Conservation (phyloP, 2,329 filamentous ascomycete genomes). For the Sodiomyces alkalinus region DNA sequence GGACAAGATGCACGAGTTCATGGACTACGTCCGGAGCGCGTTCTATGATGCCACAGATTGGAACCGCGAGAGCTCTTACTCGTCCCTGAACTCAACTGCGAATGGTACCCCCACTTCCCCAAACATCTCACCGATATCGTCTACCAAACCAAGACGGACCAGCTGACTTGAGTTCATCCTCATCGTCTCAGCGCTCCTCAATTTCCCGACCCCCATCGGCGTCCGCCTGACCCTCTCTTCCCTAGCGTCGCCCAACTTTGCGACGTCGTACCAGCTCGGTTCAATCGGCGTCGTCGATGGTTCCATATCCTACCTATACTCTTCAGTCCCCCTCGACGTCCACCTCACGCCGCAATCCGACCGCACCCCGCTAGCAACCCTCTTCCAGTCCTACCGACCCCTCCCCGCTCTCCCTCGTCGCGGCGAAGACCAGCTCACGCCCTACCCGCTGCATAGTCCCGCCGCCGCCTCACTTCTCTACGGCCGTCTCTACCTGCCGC, state of each 20-base stretch:
- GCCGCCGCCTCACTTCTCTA: slow-evolving; percentile 48
- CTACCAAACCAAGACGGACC: not conserved
- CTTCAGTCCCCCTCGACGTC: slow-evolving; percentile 60
- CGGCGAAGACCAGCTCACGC: slow-evolving; percentile 7
- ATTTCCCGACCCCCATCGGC: slow-evolving; percentile 75
- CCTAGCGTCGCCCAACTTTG: slow-evolving; percentile 82
- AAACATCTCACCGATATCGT: not conserved
- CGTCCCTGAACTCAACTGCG: slow-evolving; percentile 68
- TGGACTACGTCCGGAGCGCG: slow-evolving; percentile 88
- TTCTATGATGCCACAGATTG: slow-evolving; percentile 79
- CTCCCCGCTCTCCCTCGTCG: slow-evolving; percentile 43
- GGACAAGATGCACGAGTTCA: slow-evolving; percentile 73
- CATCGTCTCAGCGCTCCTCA: slow-evolving; percentile 75
- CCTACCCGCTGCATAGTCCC: slow-evolving; percentile 4
- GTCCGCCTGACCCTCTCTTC: slow-evolving; percentile 79
- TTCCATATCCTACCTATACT: slow-evolving; percentile 94
- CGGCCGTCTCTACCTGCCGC: slow-evolving; percentile 67
- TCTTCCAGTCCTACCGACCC: slow-evolving; percentile 73
- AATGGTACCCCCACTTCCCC: slow-evolving; percentile 39
- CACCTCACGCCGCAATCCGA: slow-evolving; percentile 54
- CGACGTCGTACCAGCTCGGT: slow-evolving; percentile 82
- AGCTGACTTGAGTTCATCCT: too few relatives aligned
- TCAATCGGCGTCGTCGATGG: slow-evolving; percentile 86
- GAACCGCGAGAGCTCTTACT: slow-evolving; percentile 87
- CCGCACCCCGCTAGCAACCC: slow-evolving; percentile 57